phyloP scores from a whole-genome alignment of 2,329 filamentous ascomycete genomes.

The Colletotrichum higginsianum region DNA sequence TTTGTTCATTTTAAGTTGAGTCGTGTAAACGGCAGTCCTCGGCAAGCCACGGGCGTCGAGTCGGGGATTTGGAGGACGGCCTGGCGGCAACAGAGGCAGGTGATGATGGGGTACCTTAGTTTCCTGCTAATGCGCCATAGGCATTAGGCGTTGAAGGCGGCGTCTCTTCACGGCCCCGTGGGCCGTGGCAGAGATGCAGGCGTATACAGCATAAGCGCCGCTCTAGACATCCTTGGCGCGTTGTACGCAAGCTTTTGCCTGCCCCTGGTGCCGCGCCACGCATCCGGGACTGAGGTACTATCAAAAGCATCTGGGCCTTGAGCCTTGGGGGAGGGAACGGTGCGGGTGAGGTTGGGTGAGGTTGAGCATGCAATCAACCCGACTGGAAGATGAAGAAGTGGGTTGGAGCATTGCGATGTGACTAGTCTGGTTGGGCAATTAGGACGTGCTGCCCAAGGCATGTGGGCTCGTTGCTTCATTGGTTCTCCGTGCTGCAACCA shows the following conservation, averaged over 20 bases:
- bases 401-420: neutral
- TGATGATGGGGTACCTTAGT: neutral
- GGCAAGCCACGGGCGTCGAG: slow-evolving; percentile 21
- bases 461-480: slow-evolving; percentile 34
- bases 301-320: slow-evolving; percentile 17
- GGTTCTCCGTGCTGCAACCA: slow-evolving; percentile 30
- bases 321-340: neutral
- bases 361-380: slow-evolving; percentile 39
- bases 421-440: slow-evolving; percentile 36
- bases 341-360: slow-evolving; percentile 5
- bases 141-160: slow-evolving; percentile 14
- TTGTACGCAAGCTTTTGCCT: slow-evolving; percentile 20
- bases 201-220: slow-evolving; percentile 20
- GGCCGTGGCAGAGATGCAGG: neutral
- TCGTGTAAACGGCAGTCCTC: slow-evolving; percentile 8
- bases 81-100: neutral
- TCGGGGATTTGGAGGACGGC: slow-evolving; percentile 16
- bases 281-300: slow-evolving; percentile 14
- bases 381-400: slow-evolving; percentile 35
- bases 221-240: slow-evolving; percentile 25
- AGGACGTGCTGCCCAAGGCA: slow-evolving; percentile 17
- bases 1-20: slow-evolving; percentile 2
- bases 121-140: slow-evolving; percentile 17
- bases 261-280: slow-evolving; percentile 14
- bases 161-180: slow-evolving; percentile 6